These are phyloP conservation scores for Telopea speciosissima DNA, from an alignment of 177 flowering plant genomes.

Conservation along the genomic window DNA sequence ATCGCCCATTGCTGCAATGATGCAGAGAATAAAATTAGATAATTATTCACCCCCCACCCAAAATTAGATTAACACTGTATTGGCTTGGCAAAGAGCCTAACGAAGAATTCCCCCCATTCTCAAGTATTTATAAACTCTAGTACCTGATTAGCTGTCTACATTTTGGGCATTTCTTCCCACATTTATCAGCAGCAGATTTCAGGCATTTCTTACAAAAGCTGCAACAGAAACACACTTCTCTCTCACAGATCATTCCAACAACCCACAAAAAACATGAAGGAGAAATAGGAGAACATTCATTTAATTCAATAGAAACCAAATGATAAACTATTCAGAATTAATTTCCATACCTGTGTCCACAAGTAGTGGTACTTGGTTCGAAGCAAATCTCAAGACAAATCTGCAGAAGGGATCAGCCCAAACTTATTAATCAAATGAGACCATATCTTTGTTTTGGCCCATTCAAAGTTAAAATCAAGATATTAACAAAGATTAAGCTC, in stretches of 20 bases:
- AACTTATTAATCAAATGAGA: not conserved
- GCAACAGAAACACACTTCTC: constrained; percentile 7
- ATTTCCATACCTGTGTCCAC: constrained; percentile 88
- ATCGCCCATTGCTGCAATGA: constrained; percentile 69
- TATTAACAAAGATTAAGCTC: not conserved
- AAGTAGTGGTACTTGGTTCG: constrained; percentile 92
- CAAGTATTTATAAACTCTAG: not conserved
- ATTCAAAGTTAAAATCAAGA: constrained; percentile 2
- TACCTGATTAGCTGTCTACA: constrained; percentile 65
- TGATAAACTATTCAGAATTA: not conserved
- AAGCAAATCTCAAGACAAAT: constrained; percentile 89
- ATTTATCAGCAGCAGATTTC: constrained; percentile 28
- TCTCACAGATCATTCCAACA: not conserved
- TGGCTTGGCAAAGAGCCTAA: not conserved
- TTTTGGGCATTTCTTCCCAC: constrained; percentile 66
- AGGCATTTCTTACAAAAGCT: constrained; percentile 39
- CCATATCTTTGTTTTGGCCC: not conserved
- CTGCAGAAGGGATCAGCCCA: constrained; percentile 30
- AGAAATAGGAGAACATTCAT: not conserved
- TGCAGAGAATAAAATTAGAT: constrained; percentile 3
- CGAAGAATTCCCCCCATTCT: not conserved
- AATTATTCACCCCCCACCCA: no score
- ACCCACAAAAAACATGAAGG: not conserved
- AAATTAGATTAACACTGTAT: not conserved
- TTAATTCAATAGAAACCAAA: not conserved